phyloP scores from a whole-genome alignment of 2,329 filamentous ascomycete genomes.

The Aspergillus sp. region DNA sequence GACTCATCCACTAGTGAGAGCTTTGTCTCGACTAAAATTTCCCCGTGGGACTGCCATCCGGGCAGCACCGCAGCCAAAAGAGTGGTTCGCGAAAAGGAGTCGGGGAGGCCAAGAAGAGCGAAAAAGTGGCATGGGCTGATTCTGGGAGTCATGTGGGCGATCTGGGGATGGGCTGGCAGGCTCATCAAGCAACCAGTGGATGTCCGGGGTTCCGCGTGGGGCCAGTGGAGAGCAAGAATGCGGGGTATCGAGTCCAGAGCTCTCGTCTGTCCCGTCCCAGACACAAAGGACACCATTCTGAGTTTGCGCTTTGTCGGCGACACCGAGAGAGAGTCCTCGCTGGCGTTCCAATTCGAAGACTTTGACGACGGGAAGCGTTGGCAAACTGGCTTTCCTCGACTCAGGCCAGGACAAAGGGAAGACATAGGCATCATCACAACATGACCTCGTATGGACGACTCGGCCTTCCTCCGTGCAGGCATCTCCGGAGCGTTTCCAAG shows the following conservation, averaged over 20 bases:
- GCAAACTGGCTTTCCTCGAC: background rate
- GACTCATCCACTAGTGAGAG: background rate
- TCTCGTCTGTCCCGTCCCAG: background rate
- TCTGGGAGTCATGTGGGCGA: background rate
- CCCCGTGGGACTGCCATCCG: background rate
- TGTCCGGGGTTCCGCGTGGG: conserved; percentile 2
- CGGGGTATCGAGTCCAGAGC: background rate
- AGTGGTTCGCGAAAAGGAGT: no score
- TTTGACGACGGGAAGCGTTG: background rate
- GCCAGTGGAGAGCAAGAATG: background rate
- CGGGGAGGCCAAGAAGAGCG: background rate
- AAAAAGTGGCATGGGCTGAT: background rate
- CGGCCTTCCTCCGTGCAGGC: background rate
- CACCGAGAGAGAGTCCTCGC: background rate
- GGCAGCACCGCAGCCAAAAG: background rate
- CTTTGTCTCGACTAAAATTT: background rate
- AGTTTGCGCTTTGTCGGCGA: background rate
- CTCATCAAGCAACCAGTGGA: background rate
- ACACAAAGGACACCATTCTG: background rate
- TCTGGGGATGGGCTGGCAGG: background rate
- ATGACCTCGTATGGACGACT: background rate
- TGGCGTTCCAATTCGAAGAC: background rate
- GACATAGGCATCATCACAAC: background rate
- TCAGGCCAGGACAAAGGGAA: background rate
- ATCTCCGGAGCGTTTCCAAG: background rate